phyloP scores from a whole-genome alignment of 78 protist genomes.

The Pelomyxa schiedti region DNA sequence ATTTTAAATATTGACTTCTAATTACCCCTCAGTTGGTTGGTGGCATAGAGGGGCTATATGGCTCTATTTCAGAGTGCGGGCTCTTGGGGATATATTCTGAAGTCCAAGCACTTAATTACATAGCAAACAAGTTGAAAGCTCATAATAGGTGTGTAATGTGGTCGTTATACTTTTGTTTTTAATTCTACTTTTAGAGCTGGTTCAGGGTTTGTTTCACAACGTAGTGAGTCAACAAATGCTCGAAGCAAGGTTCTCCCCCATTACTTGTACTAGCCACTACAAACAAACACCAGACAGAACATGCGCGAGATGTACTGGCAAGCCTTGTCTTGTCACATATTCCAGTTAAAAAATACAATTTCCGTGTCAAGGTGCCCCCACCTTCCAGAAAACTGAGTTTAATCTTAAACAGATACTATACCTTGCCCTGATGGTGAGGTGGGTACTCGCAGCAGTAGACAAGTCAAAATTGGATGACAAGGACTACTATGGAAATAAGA shows the following conservation, averaged over 20 bases:
- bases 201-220: neutral
- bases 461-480: slow-evolving; percentile 23
- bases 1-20: slow-evolving; percentile 47
- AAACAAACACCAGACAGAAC: slow-evolving; percentile 26
- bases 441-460: slow-evolving; percentile 66
- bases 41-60: slow-evolving; percentile 15
- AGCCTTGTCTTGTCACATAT: slow-evolving; percentile 84
- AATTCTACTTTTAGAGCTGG: neutral
- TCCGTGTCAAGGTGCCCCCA: slow-evolving; percentile 77
- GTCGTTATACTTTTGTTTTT: neutral
- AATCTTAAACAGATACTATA: too few relatives aligned
- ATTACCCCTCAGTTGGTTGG: neutral
- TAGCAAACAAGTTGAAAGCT: slow-evolving; percentile 33
- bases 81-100: slow-evolving; percentile 19
- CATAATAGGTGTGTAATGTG: neutral
- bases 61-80: slow-evolving; percentile 36
- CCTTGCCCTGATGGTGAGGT: slow-evolving; percentile 74
- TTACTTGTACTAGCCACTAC: neutral
- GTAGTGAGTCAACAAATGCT: neutral
- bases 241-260: neutral
- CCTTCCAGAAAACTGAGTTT: too few relatives aligned
- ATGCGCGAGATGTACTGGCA: slow-evolving; percentile 80
- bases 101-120: slow-evolving; percentile 63
- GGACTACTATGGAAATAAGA: slow-evolving; percentile 97
- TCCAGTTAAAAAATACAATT: slow-evolving; percentile 63